Evolutionary conservation across 2,329 filamentous ascomycete genomes (phyloP), one percentile per base, ranked within the genome.

Genomic region (Cladosporium oxysporum): DNA sequence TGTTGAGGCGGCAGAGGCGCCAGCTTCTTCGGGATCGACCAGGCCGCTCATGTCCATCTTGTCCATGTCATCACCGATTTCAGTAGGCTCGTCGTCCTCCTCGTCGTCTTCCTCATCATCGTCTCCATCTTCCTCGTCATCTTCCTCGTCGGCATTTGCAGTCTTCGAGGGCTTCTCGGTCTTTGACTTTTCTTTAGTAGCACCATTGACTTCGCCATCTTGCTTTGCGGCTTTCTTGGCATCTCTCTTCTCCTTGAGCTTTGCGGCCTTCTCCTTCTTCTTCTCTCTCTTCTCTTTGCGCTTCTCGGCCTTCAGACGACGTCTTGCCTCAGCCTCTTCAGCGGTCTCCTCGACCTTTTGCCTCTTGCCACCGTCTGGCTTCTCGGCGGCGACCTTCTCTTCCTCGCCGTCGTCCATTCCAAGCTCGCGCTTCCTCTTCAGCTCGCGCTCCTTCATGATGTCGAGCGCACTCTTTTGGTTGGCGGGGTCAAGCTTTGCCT

Each of bases 391-490:
- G 67, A 79, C 76, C 59, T 69, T 71, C 23, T 76, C 74, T n/a
- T 49, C 71, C 23, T 74, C 72, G 7, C 75, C 76, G 33, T 76
- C 74, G 2, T 74, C 73, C 61, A 90, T 87, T 63, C 88, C 86
- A 31, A 90, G 83, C 81, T 96, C 81, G 31, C 82, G 78, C 74
- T 83, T 96, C 67, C 92, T 87, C 83, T 96, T 96, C 73, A 81
- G 81, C 62, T 85, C 86, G 64, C 91, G 92, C 71, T 96, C 93
- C 71, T 96, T 92, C 87, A 96, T 90, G 68, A 97, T 88, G 78
- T 98, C 93, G 78, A 96, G 94, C 68, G 93, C 94, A 70, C 88
- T 95, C 83, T 96, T 95, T 70, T 90, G 89, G 75, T 92, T 93
- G 71, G 94, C 92, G 29, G 95, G 93, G 74, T 98, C 92, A 49